A percentile compares a stretch with the other conserved stretches of the same genome.
Conservation (phyloP, 2,329 filamentous ascomycete genomes). For the Trichoderma aggressivum region DNA sequence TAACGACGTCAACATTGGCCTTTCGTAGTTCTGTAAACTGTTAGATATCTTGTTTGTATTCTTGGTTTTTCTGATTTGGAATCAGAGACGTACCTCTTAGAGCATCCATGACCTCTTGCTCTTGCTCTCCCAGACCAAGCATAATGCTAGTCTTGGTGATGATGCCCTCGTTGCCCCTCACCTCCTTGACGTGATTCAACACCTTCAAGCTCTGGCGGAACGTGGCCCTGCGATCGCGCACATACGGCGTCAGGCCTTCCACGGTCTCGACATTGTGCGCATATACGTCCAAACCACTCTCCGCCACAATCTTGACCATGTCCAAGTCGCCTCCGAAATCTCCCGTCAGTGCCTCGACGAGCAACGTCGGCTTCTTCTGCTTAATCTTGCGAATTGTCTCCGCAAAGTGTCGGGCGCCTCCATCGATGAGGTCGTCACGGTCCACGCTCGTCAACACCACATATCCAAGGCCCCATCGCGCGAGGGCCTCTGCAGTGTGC, state of each 20-base stretch:
- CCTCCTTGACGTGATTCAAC: slow-evolving; percentile 75
- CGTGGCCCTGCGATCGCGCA: slow-evolving; percentile 83
- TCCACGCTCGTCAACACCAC: slow-evolving; percentile 93
- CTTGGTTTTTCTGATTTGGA: neutral
- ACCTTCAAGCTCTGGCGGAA: slow-evolving; percentile 84
- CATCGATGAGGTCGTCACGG: slow-evolving; percentile 85
- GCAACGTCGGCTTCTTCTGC: slow-evolving; percentile 69
- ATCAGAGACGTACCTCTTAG: slow-evolving; percentile 54
- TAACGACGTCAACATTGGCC: slow-evolving; percentile 86
- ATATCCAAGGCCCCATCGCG: slow-evolving; percentile 90
- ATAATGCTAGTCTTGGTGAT: slow-evolving; percentile 99
- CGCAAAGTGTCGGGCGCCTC: slow-evolving; percentile 84
- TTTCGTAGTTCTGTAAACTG: slow-evolving; percentile 62
- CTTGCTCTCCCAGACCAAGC: slow-evolving; percentile 90
- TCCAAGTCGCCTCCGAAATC: slow-evolving; percentile 84
- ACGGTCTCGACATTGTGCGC: slow-evolving; percentile 97
- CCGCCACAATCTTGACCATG: slow-evolving; percentile 80
- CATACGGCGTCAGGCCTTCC: slow-evolving; percentile 82
- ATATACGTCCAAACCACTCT: slow-evolving; percentile 89
- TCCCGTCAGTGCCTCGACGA: slow-evolving; percentile 82
- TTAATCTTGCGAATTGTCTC: slow-evolving; percentile 96
- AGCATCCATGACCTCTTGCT: slow-evolving; percentile 77
- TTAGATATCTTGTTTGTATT: neutral
- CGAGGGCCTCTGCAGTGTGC: slow-evolving; percentile 89
- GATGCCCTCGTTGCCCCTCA: slow-evolving; percentile 62